A percentile compares a stretch with the other conserved stretches of the same genome.
phyloP scores from a whole-genome alignment of 331 rosid genomes.

The Cydonia oblonga region DNA sequence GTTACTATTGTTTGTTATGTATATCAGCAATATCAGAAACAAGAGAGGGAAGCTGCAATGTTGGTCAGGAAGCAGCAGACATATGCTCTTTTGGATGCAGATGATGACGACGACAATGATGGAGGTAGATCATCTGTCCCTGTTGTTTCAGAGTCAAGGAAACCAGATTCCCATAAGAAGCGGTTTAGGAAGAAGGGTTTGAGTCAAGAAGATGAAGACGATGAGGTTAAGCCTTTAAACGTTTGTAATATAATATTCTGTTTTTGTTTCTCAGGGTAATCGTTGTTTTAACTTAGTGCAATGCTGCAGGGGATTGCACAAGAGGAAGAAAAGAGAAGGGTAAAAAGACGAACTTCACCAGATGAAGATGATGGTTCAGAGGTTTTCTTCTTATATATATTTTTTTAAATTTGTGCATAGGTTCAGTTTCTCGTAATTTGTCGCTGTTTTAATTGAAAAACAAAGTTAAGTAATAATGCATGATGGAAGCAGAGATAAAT shows the following conservation, averaged over 20 bases:
- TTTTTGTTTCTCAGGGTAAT: background rate
- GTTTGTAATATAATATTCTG: background rate
- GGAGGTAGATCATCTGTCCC: constrained; percentile 28
- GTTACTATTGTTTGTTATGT: constrained; percentile 5
- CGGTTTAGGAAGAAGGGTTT: constrained; percentile 71
- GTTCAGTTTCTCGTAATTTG: background rate
- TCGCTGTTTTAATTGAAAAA: background rate
- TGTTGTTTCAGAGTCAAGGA: constrained; percentile 29
- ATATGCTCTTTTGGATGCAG: constrained; percentile 63
- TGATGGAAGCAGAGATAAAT: background rate
- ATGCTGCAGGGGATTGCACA: constrained; percentile 43
- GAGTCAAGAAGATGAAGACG: constrained; percentile 49
- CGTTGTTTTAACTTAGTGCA: constrained; percentile 27
- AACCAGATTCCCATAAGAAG: constrained; percentile 32
- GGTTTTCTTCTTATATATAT: constrained; percentile 30
- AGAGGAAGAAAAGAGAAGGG: constrained; percentile 53
- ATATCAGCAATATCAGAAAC: constrained; percentile 63
- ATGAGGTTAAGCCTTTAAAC: constrained; percentile 25
- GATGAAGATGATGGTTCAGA: constrained; percentile 63
- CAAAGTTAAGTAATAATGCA: background rate
- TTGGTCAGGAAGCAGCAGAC: constrained; percentile 66
- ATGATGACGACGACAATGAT: constrained; percentile 25
- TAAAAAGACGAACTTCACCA: constrained; percentile 44
- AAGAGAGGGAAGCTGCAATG: constrained; percentile 81
- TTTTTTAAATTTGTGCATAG: background rate